Percentiles rank a stretch among this genome's conserved stretches.
phyloP scores from a whole-genome alignment of 169 alveolate species.

The Plasmodium falciparum region DNA sequence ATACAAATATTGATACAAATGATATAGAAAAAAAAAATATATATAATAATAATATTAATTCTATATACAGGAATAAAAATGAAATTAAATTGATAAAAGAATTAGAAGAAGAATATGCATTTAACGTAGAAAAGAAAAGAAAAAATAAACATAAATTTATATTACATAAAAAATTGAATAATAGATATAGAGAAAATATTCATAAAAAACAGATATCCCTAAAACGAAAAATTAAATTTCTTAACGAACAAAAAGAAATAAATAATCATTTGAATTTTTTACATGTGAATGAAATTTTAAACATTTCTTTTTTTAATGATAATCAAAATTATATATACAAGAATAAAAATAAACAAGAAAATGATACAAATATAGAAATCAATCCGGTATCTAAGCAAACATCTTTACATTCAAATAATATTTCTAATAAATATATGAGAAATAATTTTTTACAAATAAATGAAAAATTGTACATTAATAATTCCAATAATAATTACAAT shows the following conservation, averaged over 20 bases:
- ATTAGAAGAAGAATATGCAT: background rate
- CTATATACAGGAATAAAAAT: too few relatives aligned
- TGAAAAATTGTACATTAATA: too few relatives aligned
- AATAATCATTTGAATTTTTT: too few relatives aligned
- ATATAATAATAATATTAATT: background rate
- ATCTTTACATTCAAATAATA: too few relatives aligned
- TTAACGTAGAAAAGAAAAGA: background rate
- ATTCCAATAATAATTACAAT: background rate
- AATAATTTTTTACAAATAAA: too few relatives aligned
- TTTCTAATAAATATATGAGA: too few relatives aligned
- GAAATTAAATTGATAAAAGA: background rate
- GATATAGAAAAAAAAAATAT: constrained; percentile 3
- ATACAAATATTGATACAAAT: constrained; percentile 8
- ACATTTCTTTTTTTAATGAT: too few relatives aligned
- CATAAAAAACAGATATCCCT: background rate
- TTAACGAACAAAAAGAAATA: background rate
- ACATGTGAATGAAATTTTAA: too few relatives aligned
- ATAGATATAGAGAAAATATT: background rate
- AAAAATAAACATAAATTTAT: background rate
- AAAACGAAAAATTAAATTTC: constrained; percentile 3
- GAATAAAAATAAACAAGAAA: too few relatives aligned
- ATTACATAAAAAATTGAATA: background rate
- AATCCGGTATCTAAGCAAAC: too few relatives aligned
- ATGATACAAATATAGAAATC: too few relatives aligned
- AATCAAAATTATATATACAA: too few relatives aligned